These are phyloP conservation scores for Suillus spraguei DNA, from an alignment of 768 basidiomycete genomes.

Conservation along the genomic window DNA sequence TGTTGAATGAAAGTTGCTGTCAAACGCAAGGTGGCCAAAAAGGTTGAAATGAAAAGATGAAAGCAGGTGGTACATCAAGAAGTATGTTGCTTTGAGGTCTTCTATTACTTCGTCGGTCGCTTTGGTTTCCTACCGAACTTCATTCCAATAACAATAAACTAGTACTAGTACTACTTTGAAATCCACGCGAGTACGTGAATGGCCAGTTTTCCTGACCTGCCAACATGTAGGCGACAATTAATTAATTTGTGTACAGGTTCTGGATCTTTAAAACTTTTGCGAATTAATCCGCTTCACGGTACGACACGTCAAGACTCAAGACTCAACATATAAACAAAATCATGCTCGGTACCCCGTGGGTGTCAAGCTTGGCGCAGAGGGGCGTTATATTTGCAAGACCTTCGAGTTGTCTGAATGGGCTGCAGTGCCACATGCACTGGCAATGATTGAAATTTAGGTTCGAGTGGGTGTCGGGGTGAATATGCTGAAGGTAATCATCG, in stretches of 20 bases:
- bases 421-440: no score
- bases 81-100: slow-evolving; percentile 76
- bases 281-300: slow-evolving; percentile 77
- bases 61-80: slow-evolving; percentile 52
- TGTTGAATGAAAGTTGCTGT: slow-evolving; percentile 83
- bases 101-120: slow-evolving; percentile 71
- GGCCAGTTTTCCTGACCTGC: slow-evolving; percentile 68
- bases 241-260: slow-evolving; percentile 72
- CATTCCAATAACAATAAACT: slow-evolving; percentile 88
- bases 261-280: slow-evolving; percentile 76
- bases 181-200: no score
- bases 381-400: no score
- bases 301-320: slow-evolving; percentile 4
- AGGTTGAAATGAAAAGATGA: not conserved
- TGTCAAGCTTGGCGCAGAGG: no score
- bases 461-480: not conserved
- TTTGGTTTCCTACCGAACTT: slow-evolving; percentile 62
- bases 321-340: no score
- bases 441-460: no score
- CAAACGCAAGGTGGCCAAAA: not conserved
- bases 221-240: slow-evolving; percentile 62
- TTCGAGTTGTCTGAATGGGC: no score
- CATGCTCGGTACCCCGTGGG: no score
- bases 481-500: not conserved
- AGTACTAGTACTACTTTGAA: slow-evolving; percentile 7